Percentiles rank a stretch among this genome's conserved stretches.
Conservation (phyloP, 257 asterid genomes). For the Cruciata laevipes region DNA sequence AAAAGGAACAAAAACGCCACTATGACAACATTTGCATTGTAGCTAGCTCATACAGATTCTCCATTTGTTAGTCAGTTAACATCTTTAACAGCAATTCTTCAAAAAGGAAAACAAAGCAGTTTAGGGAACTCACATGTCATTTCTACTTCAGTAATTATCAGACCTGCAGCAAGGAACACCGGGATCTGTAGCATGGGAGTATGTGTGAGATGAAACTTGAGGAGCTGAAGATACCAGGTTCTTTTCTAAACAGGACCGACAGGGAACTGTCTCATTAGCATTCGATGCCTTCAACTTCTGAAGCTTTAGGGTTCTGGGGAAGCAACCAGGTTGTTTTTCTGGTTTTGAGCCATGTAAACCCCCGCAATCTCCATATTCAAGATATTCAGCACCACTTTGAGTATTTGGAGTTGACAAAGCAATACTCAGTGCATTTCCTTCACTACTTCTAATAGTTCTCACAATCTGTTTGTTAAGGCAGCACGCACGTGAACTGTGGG, state of each 20-base stretch:
- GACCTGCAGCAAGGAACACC: constrained; percentile 23
- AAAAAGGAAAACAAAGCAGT: background rate
- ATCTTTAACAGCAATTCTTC: background rate
- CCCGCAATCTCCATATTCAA: constrained; percentile 22
- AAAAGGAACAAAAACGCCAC: background rate
- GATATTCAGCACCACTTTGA: constrained; percentile 20
- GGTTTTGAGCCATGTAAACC: constrained; percentile 23
- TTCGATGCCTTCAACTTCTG: constrained; percentile 16
- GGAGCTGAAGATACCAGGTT: constrained; percentile 21
- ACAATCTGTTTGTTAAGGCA: constrained; percentile 45
- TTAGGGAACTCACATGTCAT: constrained; percentile 20
- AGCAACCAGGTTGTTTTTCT: constrained; percentile 32
- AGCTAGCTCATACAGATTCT: background rate
- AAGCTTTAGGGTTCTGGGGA: constrained; percentile 23
- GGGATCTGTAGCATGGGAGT: constrained; percentile 24
- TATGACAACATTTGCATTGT: background rate
- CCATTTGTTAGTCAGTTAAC: background rate
- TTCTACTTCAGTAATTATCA: constrained; percentile 16
- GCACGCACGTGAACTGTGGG: constrained; percentile 40
- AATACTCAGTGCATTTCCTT: constrained; percentile 55
- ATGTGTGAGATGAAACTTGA: constrained; percentile 17
- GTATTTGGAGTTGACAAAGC: constrained; percentile 26
- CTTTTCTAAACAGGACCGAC: constrained; percentile 13
- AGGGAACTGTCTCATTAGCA: constrained; percentile 12
- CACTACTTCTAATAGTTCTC: constrained; percentile 42